Conservation (phyloP, 1,139 yeast species). For the Nakaseomyces bracarensis region DNA sequence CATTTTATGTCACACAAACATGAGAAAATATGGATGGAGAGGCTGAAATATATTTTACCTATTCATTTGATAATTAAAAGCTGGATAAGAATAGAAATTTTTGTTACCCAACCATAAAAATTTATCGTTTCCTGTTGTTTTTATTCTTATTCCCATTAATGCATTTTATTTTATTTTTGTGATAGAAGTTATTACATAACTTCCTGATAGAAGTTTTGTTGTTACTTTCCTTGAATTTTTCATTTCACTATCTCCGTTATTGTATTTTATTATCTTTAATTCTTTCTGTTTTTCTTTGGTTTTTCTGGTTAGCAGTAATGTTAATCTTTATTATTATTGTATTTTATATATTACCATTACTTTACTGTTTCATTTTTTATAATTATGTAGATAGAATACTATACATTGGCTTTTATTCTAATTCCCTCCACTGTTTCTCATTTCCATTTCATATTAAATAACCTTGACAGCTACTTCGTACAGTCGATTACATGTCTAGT, state of each 20-base stretch:
- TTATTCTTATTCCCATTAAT: constrained; percentile 5
- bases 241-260: constrained; percentile 6
- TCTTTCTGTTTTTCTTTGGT: constrained; percentile 7
- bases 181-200: constrained; percentile 6
- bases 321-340: constrained; percentile 6
- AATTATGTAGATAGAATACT: constrained; percentile 2
- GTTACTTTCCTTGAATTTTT: constrained; percentile 3
- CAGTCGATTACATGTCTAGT: no score
- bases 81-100: constrained; percentile 6
- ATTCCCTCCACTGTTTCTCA: not conserved
- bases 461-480: no score
- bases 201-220: not conserved
- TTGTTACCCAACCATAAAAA: constrained; percentile 2
- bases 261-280: constrained; percentile 7
- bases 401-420: constrained; percentile 7
- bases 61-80: constrained; percentile 6
- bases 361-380: constrained; percentile 8
- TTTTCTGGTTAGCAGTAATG: constrained; percentile 7
- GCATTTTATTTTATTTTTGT: constrained; percentile 7
- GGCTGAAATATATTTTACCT: constrained; percentile 6
- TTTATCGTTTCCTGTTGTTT: constrained; percentile 5
- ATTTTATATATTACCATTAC: constrained; percentile 6
- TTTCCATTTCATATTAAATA: no score
- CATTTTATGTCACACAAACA: constrained; percentile 4
- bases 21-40: constrained; percentile 5